Evolutionary conservation across 108 stramenopile genomes (phyloP).

Genomic region (Cyclostephanos invisitatus): DNA sequence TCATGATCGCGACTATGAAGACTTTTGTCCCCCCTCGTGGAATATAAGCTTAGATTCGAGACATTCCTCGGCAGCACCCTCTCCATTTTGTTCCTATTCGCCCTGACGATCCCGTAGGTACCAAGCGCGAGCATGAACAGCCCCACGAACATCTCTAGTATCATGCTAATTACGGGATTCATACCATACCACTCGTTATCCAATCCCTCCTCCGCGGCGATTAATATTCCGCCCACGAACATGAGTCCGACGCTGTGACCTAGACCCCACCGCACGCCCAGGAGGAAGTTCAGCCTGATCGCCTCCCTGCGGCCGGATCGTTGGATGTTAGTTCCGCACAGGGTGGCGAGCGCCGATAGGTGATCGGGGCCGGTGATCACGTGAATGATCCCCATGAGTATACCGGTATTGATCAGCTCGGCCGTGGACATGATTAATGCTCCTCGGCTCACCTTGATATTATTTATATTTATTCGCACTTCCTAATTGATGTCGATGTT

Average conservation of each 20-base stretch:
- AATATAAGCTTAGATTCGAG: no score
- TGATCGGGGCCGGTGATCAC: constrained; percentile 84
- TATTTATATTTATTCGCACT: no score
- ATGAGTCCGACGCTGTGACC: constrained; percentile 67
- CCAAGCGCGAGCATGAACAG: constrained; percentile 72
- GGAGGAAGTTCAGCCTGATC: constrained; percentile 20
- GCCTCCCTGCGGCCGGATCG: constrained; percentile 7
- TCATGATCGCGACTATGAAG: neutral
- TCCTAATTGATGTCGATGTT: no score
- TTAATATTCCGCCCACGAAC: constrained; percentile 58
- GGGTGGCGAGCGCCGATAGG: constrained; percentile 73
- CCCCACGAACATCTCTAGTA: constrained; percentile 65
- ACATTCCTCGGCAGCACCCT: neutral
- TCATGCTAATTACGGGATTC: constrained; percentile 34
- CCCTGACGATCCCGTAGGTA: constrained; percentile 50
- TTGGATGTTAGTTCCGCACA: constrained; percentile 43
- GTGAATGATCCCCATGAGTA: constrained; percentile 68
- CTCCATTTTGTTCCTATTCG: constrained; percentile 27
- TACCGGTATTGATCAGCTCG: constrained; percentile 32
- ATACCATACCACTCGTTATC: constrained; percentile 38
- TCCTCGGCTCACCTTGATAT: neutral
- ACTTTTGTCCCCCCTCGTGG: no score
- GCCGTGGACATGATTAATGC: constrained; percentile 2
- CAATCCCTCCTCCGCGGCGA: constrained; percentile 22
- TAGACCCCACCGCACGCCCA: constrained; percentile 74